Evolutionary conservation across 805 yeast genomes (phyloP).

Genomic region (Vanderwaltozyma verrucispora): DNA sequence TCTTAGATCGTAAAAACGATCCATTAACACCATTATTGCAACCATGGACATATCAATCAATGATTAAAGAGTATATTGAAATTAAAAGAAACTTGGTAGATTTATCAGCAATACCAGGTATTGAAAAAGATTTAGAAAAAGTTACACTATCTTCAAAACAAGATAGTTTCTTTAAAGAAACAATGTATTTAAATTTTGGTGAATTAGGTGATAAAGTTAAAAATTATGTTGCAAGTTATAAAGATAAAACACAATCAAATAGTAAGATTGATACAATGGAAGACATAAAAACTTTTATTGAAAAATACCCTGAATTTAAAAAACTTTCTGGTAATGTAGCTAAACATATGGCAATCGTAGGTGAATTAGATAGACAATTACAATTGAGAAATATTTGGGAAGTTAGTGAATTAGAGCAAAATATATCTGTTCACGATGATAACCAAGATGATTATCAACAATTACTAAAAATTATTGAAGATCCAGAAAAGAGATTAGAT

Average conservation of each 20-base stretch:
- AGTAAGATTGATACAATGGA: constrained; percentile 61
- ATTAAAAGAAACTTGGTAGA: constrained; percentile 74
- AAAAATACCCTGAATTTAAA: constrained; percentile 88
- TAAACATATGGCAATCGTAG: constrained; percentile 83
- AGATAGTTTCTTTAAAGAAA: constrained; percentile 67
- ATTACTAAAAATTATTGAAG: constrained; percentile 43
- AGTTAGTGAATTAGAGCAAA: constrained; percentile 84
- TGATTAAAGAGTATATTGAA: constrained; percentile 89
- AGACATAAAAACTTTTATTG: constrained; percentile 85
- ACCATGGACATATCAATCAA: constrained; percentile 98
- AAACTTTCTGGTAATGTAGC: constrained; percentile 80
- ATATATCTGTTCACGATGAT: constrained; percentile 55
- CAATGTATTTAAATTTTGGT: constrained; percentile 88
- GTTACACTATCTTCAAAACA: constrained; percentile 57
- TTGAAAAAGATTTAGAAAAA: constrained; percentile 48
- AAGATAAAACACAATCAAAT: constrained; percentile 64
- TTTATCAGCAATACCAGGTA: constrained; percentile 43
- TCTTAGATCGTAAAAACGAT: constrained; percentile 79
- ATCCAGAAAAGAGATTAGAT: constrained; percentile 30
- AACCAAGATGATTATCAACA: constrained; percentile 47
- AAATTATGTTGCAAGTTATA: constrained; percentile 73
- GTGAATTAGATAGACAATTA: constrained; percentile 74
- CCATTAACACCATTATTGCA: constrained; percentile 86
- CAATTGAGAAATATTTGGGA: constrained; percentile 61
- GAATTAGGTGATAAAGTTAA: constrained; percentile 85